phyloP scores from a whole-genome alignment of 208 protist genomes.

The Wallacemonas collosoma region DNA sequence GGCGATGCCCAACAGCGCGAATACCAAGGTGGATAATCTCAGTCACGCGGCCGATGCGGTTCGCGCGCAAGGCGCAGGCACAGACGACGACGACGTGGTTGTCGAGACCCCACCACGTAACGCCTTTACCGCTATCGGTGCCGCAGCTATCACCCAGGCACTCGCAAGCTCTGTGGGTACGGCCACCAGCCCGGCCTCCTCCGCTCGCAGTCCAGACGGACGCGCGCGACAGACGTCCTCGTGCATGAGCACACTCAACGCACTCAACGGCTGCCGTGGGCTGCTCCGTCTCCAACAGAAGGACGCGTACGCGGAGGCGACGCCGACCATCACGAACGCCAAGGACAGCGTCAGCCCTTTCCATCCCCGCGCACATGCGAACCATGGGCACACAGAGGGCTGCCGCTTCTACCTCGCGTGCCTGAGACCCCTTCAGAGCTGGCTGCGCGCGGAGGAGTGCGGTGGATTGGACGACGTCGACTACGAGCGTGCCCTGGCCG shows the following conservation, averaged over 20 bases:
- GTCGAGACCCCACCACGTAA: conserved; percentile 9
- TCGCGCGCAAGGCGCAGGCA: background rate
- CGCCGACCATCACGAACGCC: background rate
- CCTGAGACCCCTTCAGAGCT: conserved; percentile 33
- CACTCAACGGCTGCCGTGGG: conserved; percentile 1
- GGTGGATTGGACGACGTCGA: conserved; percentile 30
- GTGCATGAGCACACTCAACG: background rate
- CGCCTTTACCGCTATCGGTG: background rate
- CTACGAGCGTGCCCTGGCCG: conserved; percentile 17
- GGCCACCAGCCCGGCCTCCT: background rate
- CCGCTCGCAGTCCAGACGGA: background rate
- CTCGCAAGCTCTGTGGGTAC: background rate
- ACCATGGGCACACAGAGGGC: background rate
- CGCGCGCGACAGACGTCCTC: background rate
- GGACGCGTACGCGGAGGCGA: background rate
- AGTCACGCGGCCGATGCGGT: no score
- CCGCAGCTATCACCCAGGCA: background rate
- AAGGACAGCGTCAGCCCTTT: background rate
- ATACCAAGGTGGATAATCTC: no score
- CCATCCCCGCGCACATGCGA: no score
- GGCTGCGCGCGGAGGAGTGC: conserved; percentile 34
- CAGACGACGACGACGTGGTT: conserved; percentile 6
- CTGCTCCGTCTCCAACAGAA: background rate
- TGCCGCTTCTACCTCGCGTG: conserved; percentile 30
- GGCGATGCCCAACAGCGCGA: no score